Base-by-base conservation (phyloP, 2,329 filamentous ascomycete species). In the Polytolypa hystricis region DNA sequence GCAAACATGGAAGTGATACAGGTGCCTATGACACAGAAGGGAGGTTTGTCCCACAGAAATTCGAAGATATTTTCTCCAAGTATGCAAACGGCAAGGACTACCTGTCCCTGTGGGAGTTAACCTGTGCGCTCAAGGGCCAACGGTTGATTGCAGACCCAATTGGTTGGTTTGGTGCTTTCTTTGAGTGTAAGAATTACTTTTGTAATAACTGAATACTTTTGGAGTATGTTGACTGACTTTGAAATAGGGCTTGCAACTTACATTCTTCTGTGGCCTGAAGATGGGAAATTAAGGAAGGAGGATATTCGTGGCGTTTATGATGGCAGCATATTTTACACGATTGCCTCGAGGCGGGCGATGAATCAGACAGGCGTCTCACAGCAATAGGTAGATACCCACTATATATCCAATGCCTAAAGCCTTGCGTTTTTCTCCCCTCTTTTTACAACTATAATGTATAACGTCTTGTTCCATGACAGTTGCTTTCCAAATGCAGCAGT, bases 251-350 rank as follows among this genome's bases (percentile, higher is more conserved):
- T 62, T 2, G 68, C 67, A 0, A 67, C 67, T 1, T 73, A 69
- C 39, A 46, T 74, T 11, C 55, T 77, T 30, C 54, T 74, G 4
- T 70, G 66, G 66, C 71, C 73, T 0, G 61, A 65, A 27, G 70
- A 77, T 47, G 73, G 73, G 0, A 57, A 59, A 34, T 64, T 77
- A 55, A 62, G 54, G 47, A 77, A 77, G 53, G 71, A 77, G 30
- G 73, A 77, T 36, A 60, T 73, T 12, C 51, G 69, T n/a, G 49
- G 63, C 5, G 55, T 72, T 4, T 73, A 66, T 44, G 68, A 73
- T 49, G 69, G 70, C 6, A 70, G 67, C 48, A 58, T 71, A 28
- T 72, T 70, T 43, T 65, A 67, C 42, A 56, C 51, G 14, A 59
- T 35, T 30, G 33, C 33, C 16, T 7, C 15, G 15, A 19, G 31